These are phyloP conservation scores for Spizellomyces sp. DNA, from an alignment of 192 early-diverging fungal species.

Conservation along the genomic window DNA sequence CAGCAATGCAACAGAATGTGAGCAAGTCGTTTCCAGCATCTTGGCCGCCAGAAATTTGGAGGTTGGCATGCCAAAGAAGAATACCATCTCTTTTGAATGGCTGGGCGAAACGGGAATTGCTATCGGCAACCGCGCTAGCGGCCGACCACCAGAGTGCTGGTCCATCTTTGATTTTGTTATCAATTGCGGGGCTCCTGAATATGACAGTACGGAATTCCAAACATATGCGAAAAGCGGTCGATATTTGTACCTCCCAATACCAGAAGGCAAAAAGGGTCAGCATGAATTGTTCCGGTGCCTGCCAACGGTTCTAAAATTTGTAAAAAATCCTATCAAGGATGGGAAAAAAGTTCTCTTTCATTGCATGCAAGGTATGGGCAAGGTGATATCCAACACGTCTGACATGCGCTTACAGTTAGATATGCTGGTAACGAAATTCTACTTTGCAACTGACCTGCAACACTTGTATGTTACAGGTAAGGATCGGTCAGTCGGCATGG, in stretches of 20 bases:
- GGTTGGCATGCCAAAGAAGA: background rate
- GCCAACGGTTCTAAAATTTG: conserved; percentile 55
- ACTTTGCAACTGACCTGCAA: background rate
- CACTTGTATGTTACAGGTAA: conserved; percentile 42
- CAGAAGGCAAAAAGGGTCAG: conserved; percentile 89
- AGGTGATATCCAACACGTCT: too few relatives aligned
- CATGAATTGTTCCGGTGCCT: conserved; percentile 60
- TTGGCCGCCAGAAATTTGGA: conserved; percentile 7
- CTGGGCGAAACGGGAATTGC: conserved; percentile 65
- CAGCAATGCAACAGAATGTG: conserved; percentile 34
- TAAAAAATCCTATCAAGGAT: conserved; percentile 31
- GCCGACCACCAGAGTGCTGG: conserved; percentile 56
- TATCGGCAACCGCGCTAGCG: conserved; percentile 61
- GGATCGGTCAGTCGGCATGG: conserved; percentile 80
- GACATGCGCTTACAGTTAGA: too few relatives aligned
- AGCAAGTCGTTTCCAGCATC: conserved; percentile 36
- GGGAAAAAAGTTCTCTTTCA: conserved; percentile 66
- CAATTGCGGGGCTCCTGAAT: conserved; percentile 72
- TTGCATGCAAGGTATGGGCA: conserved; percentile 67
- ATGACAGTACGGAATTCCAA: conserved; percentile 24
- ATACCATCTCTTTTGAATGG: conserved; percentile 44
- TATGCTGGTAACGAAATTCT: too few relatives aligned
- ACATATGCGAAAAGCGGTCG: background rate
- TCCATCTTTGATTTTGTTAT: conserved; percentile 77
- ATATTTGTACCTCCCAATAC: conserved; percentile 77